Percentiles rank a stretch among this genome's conserved stretches.
phyloP scores from a whole-genome alignment of 768 basidiomycete genomes.

The Hypholoma fasciculare region DNA sequence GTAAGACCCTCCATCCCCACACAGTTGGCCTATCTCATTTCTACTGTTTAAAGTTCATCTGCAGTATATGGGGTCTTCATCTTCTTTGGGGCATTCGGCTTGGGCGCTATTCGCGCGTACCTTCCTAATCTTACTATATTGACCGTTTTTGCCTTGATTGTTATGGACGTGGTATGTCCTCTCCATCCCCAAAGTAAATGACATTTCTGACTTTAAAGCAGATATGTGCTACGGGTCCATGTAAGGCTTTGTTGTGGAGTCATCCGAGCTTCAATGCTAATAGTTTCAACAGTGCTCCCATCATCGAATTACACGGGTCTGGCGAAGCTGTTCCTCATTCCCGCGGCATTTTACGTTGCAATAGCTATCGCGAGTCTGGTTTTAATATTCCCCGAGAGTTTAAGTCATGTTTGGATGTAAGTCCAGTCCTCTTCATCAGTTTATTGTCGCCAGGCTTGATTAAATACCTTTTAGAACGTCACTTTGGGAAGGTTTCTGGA shows the following conservation, averaged over 20 bases:
- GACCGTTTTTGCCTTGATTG: constrained; percentile 44
- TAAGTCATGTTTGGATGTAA: constrained; percentile 43
- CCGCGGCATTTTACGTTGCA: constrained; percentile 39
- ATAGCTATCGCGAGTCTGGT: constrained; percentile 37
- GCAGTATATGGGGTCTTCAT: constrained; percentile 45
- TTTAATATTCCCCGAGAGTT: constrained; percentile 43
- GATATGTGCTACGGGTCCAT: constrained; percentile 38
- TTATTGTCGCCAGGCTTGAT: neutral
- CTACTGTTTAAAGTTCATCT: constrained; percentile 27
- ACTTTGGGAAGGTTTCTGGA: constrained; percentile 26
- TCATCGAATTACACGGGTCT: constrained; percentile 36
- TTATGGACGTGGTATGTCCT: constrained; percentile 35
- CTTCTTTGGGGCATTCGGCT: constrained; percentile 41
- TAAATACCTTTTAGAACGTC: constrained; percentile 19
- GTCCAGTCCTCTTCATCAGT: neutral
- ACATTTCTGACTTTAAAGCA: constrained; percentile 3
- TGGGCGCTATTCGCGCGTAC: constrained; percentile 37
- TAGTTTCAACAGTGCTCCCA: constrained; percentile 32
- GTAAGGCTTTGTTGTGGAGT: constrained; percentile 19
- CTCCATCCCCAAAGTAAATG: too few relatives aligned
- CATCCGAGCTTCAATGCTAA: neutral
- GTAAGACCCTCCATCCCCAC: constrained; percentile 14
- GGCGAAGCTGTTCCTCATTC: constrained; percentile 39
- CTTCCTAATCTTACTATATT: constrained; percentile 39
- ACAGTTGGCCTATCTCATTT: neutral